These are phyloP conservation scores for Myriosclerotinia duriaeana DNA, from an alignment of 2,329 filamentous ascomycete genomes.

Conservation along the genomic window DNA sequence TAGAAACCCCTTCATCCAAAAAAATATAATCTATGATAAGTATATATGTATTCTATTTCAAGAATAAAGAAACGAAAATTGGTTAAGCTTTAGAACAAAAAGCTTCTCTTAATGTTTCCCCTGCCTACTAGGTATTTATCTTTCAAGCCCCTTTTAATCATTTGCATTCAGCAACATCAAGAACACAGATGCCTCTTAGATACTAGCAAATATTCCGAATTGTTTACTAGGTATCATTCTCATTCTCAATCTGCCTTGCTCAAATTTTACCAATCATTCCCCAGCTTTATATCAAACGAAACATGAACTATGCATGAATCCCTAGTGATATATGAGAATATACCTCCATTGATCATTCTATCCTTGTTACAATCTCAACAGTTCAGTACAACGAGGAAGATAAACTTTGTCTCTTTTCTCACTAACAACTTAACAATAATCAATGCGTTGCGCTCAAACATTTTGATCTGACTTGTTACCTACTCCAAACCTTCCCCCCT, in stretches of 20 bases:
- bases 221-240: neutral
- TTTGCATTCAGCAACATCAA: neutral
- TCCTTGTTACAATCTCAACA: neutral
- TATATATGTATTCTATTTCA: conserved; percentile 4
- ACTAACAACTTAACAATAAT: too few relatives aligned
- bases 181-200: neutral
- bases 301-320: too few relatives aligned
- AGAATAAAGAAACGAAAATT: neutral
- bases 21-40: too few relatives aligned
- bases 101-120: neutral
- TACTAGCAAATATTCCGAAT: neutral
- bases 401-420: neutral
- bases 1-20: too few relatives aligned
- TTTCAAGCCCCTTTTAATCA: neutral
- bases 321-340: neutral
- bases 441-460: too few relatives aligned
- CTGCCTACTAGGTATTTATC: neutral
- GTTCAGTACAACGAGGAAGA: too few relatives aligned
- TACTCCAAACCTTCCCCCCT: too few relatives aligned
- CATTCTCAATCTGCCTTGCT: neutral
- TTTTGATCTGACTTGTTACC: too few relatives aligned
- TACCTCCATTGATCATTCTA: neutral
- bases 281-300: neutral
- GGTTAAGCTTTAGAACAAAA: neutral
- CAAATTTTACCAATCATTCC: neutral